phyloP scores from a whole-genome alignment of 2,329 filamentous ascomycete genomes.

The Fusarium redolens region DNA sequence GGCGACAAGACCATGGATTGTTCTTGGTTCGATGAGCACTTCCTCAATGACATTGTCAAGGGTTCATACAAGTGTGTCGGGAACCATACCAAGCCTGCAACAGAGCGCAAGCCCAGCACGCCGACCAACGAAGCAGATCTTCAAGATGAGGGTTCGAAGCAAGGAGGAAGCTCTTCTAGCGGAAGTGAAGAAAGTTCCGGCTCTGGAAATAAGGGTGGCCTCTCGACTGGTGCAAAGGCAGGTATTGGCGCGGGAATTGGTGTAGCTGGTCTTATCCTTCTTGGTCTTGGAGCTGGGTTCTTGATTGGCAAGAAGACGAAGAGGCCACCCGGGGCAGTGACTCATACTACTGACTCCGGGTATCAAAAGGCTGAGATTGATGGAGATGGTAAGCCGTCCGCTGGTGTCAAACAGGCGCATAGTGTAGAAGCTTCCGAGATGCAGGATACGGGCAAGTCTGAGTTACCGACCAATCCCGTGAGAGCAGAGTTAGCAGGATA shows the following conservation, averaged over 20 bases:
- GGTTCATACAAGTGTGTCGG: neutral
- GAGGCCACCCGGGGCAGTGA: accelerated
- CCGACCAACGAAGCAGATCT: neutral
- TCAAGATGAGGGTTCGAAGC: accelerated
- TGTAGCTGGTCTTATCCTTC: neutral
- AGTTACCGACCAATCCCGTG: accelerated
- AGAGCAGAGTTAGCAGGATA: neutral
- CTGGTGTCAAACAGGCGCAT: neutral
- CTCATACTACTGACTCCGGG: accelerated
- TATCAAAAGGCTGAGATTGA: neutral
- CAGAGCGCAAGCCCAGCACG: neutral
- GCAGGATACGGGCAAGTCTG: neutral
- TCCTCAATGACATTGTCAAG: neutral
- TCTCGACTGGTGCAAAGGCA: neutral
- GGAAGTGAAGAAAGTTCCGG: accelerated
- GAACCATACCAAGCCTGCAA: neutral
- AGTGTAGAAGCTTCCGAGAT: neutral
- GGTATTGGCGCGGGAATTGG: neutral
- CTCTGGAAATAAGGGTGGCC: neutral
- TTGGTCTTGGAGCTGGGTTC: neutral
- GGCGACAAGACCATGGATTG: neutral
- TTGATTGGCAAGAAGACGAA: neutral
- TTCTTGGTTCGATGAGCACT: neutral
- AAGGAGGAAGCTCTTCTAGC: neutral
- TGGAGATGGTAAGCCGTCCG: accelerated